phyloP scores from a whole-genome alignment of 805 yeast species.

The Yarrowia bubula region DNA sequence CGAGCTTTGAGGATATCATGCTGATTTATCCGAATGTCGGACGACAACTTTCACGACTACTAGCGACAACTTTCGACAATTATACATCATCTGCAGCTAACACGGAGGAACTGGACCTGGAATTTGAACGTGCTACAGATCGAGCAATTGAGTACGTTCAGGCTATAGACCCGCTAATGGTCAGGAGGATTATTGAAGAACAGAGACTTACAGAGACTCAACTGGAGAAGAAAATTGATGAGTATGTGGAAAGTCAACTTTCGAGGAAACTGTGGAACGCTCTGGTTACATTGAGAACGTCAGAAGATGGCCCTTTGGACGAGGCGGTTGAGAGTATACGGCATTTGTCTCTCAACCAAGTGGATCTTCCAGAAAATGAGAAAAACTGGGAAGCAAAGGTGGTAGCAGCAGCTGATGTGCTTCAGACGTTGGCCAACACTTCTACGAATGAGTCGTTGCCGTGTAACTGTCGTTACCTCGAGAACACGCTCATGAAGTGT shows the following conservation, averaged over 20 bases:
- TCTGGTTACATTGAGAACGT: constrained; percentile 38
- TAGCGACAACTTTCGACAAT: constrained; percentile 43
- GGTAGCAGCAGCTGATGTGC: constrained; percentile 46
- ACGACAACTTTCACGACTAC: constrained; percentile 43
- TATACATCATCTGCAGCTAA: constrained; percentile 41
- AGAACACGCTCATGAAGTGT: constrained; percentile 9
- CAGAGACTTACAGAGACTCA: constrained; percentile 37
- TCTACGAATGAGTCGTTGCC: neutral
- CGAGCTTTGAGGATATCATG: constrained; percentile 43
- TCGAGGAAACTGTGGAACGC: constrained; percentile 66
- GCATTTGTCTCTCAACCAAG: constrained; percentile 45
- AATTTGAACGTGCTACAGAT: constrained; percentile 38
- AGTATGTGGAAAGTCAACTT: constrained; percentile 67
- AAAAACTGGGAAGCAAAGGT: constrained; percentile 47
- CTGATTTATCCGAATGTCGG: constrained; percentile 44
- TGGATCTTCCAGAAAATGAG: constrained; percentile 42
- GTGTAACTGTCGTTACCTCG: constrained; percentile 8
- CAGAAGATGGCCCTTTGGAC: constrained; percentile 33
- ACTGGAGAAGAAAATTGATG: constrained; percentile 54
- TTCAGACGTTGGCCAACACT: constrained; percentile 45
- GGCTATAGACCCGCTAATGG: constrained; percentile 35
- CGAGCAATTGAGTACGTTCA: constrained; percentile 41
- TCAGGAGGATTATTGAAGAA: constrained; percentile 35
- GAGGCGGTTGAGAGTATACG: constrained; percentile 35
- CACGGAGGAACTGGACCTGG: constrained; percentile 37